These are phyloP conservation scores for Starmerella bombi DNA, from an alignment of 805 yeast species.

Conservation along the genomic window DNA sequence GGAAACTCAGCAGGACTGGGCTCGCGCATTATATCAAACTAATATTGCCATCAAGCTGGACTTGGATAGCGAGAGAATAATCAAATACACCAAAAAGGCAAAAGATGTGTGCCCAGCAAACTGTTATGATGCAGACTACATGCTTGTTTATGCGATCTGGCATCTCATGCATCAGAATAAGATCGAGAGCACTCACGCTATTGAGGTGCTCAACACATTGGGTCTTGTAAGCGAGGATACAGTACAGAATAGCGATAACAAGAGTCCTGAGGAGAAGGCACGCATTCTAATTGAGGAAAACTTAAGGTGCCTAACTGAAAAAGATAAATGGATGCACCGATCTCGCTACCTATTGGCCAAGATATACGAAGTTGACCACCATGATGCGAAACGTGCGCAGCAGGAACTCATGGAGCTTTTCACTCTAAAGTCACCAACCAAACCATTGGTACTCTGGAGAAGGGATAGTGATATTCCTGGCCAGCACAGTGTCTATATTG, in stretches of 20 bases:
- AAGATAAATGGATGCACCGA: constrained; percentile 83
- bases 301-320: constrained; percentile 34
- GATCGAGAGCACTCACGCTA: neutral
- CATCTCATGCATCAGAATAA: neutral
- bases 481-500: constrained; percentile 69
- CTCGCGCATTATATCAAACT: constrained; percentile 1
- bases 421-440: constrained; percentile 46
- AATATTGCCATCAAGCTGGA: constrained; percentile 7
- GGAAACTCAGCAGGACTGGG: constrained; percentile 10
- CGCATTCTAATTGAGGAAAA: neutral
- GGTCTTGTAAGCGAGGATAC: neutral
- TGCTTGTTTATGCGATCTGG: constrained; percentile 6
- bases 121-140: constrained; percentile 5
- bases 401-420: constrained; percentile 52
- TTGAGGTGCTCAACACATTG: neutral
- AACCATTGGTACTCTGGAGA: constrained; percentile 79
- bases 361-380: constrained; percentile 42
- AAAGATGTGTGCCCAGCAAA: neutral
- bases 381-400: constrained; percentile 42
- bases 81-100: constrained; percentile 4
- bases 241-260: neutral
- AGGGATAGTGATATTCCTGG: constrained; percentile 90
- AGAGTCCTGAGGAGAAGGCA: neutral
- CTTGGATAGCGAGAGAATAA: neutral
- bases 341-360: constrained; percentile 62